Evolutionary conservation across 305 asterid genomes (phyloP).

Genomic region (Plantago coronopus): DNA sequence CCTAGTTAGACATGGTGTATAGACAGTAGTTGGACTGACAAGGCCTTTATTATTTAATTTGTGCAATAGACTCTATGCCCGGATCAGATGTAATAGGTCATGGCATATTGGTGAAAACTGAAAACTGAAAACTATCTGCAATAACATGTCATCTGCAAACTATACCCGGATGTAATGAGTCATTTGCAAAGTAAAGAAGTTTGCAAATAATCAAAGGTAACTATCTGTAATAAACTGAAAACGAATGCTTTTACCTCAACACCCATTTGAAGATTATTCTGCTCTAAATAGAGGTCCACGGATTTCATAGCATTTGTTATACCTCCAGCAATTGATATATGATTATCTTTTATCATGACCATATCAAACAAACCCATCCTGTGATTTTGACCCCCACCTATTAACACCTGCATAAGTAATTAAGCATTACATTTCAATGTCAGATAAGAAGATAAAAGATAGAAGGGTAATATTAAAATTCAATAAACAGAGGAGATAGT

Average conservation of each 20-base stretch:
- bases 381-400: conserved; percentile 91
- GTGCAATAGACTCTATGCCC: background rate
- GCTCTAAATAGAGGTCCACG: conserved; percentile 65
- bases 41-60: too few species aligned
- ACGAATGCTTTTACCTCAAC: conserved; percentile 61
- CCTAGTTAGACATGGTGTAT: too few species aligned
- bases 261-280: conserved; percentile 70
- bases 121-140: too few species aligned
- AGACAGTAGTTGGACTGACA: too few species aligned
- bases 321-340: conserved; percentile 85
- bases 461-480: conserved; percentile 9
- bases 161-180: too few species aligned
- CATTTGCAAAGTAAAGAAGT: too few species aligned
- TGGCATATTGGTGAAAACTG: background rate
- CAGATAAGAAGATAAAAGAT: conserved; percentile 13
- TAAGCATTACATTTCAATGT: conserved; percentile 13
- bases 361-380: conserved; percentile 91
- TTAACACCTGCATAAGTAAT: conserved; percentile 52
- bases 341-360: conserved; percentile 98
- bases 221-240: conserved; percentile 3
- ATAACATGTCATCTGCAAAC: too few species aligned
- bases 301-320: conserved; percentile 65
- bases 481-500: conserved; percentile 21
- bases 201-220: background rate
- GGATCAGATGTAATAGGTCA: background rate